Base-by-base conservation (phyloP, 108 stramenopile genomes). In the Stephanodiscus triporus region DNA sequence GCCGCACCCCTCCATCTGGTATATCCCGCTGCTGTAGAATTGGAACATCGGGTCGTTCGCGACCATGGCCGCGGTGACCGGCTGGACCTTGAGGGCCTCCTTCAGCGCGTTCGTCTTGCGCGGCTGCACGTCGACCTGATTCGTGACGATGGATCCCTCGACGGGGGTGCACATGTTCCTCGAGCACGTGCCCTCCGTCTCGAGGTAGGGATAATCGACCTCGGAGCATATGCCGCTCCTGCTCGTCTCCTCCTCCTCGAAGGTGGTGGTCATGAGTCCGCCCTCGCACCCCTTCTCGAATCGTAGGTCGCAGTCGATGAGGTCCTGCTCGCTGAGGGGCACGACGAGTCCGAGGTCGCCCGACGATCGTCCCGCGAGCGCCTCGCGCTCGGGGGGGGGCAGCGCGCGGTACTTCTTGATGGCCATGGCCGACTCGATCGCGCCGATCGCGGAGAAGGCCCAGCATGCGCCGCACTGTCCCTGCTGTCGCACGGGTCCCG, bases 381-480 rank as follows among this genome's bases (percentile, higher is more conserved):
- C n/a, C n/a, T n/a, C n/a, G 16, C 19, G 38, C 38, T 67, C 67
- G 0, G 16, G 22, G 51, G 72, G 66, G 10, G 72, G 57, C 57
- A 66, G 51, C 9, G 4, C 6, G 1, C 65, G 64, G 16, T 38
- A 78, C 27, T 89, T 96, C 4, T 87, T 74, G 59, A 96, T 78
- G 63, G 85, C 94, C 77, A 91, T 84, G 71, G 93, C 95, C 17
- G 95, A 95, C 81, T 98, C 98, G 73, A 98, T 84, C 6, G 91
- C 85, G 48, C 98, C 98, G 22, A 95, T 95, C 42, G 98, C 91
- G 20, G 96, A 94, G 85, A 98, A 98, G 6, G 96, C 92, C 98
- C 98, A 98, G 73, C 97, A 97, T 3, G 92, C 84, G 6, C 97
- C 97, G 72, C 90, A 91, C 14, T 74, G 54, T 9, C 94, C 95